Evolutionary conservation across 441 rosid genomes (phyloP), one percentile per base, ranked within the genome.

Genomic region (Gossypium gossypioides): DNA sequence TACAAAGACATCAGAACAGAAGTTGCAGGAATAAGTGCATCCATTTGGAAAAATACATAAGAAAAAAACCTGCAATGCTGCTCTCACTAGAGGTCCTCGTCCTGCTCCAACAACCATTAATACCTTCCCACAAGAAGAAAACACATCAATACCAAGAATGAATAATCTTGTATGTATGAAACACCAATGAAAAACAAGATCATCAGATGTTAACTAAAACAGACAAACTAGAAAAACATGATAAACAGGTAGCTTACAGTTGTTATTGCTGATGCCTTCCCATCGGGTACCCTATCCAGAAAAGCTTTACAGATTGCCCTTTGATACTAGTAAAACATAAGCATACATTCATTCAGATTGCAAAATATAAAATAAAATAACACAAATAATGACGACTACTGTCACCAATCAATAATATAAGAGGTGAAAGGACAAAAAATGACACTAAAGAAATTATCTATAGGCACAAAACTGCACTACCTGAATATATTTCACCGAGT

Each of bases 31-130:
- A 54, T 34, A 40, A 58, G 40, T 52, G 40, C 8, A 44, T 37
- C 19, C 42, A 69, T 46, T 44, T 34, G 24, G 60, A 19, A 62
- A 44, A 83, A 75, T 62, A 72, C 27, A 82, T 70, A 63, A 63
- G 60, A 73, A 77, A 13, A 24, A 40, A 81, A 93, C 99, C 99
- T 87, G 97, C 86, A 96, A 78, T 4, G 99, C 87, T 78, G 98
- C 98, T 88, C 97, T 88, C 59, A 96, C 99, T 81, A 96, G 96
- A 73, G 99, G 98, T 68, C 98, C 98, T 65, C 98, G 90, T 74
- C 98, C 99, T 50, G 98, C 99, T 85, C 99, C 99, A 29, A 96
- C 99, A 78, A 96, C 99, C 98, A 93, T 96, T 85, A 96, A 86
- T 25, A 96, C 96, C 99, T 91, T 71, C 51, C 59, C 66, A 83